Conservation (phyloP, 345 rosid species). For the Dipteronia dyeriana region DNA sequence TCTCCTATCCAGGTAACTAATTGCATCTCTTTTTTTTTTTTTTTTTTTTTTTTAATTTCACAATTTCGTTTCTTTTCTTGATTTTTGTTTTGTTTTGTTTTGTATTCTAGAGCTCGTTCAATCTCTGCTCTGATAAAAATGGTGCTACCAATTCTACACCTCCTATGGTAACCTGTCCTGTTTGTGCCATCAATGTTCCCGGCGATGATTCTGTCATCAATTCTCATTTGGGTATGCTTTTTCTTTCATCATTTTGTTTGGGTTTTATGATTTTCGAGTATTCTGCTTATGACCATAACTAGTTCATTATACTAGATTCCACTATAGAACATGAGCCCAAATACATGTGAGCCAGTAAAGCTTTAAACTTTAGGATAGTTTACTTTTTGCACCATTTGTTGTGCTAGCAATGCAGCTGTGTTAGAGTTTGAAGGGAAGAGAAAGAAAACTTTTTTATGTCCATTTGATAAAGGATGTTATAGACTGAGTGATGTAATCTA, state of each 20-base stretch:
- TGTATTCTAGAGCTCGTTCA: conserved; percentile 38
- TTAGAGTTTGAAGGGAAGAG: background rate
- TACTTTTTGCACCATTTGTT: background rate
- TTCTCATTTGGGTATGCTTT: conserved; percentile 58
- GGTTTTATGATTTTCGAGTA: background rate
- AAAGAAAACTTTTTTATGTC: background rate
- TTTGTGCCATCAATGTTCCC: conserved; percentile 46
- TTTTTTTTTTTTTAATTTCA: background rate
- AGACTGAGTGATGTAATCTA: conserved; percentile 3
- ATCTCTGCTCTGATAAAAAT: conserved; percentile 34
- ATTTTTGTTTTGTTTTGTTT: background rate
- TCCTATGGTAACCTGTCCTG: conserved; percentile 47
- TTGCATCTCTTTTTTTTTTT: background rate
- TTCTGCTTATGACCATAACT: background rate
- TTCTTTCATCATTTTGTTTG: too few relatives aligned
- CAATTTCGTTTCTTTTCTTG: background rate
- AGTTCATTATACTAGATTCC: background rate
- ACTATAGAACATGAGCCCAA: too few relatives aligned
- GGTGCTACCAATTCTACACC: conserved; percentile 19
- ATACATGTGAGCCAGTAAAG: background rate
- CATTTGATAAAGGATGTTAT: background rate
- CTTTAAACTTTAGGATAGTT: background rate
- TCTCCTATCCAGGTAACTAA: conserved; percentile 37
- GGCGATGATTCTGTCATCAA: conserved; percentile 49
- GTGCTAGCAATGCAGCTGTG: background rate